Evolutionary conservation across 257 asterid species (phyloP).

Genomic region (Solanum clarkiae): DNA sequence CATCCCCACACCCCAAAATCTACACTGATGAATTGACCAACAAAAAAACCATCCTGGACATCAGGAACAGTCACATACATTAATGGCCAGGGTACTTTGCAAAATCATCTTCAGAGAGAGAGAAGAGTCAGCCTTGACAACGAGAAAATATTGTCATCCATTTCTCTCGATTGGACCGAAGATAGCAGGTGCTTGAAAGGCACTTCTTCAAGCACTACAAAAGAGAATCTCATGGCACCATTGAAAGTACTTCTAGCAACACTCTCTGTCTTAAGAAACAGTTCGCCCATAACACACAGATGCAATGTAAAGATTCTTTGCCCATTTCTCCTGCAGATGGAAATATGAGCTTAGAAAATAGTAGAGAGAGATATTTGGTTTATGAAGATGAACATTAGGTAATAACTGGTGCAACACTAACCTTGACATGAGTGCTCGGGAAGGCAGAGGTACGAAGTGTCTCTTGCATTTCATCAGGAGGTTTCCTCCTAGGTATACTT

Average conservation of each 20-base stretch:
- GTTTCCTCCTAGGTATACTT: constrained; percentile 47
- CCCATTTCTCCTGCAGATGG: constrained; percentile 35
- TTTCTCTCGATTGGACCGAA: not conserved
- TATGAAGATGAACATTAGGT: not conserved
- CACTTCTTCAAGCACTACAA: not conserved
- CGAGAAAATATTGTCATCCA: not conserved
- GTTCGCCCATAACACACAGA: constrained; percentile 33
- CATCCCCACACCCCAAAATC: not conserved
- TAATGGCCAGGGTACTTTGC: not conserved
- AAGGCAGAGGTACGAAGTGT: constrained; percentile 54
- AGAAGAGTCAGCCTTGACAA: not conserved
- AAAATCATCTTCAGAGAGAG: not conserved
- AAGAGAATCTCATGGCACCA: not conserved
- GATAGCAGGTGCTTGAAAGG: not conserved
- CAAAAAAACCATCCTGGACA: not conserved
- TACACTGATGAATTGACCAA: not conserved
- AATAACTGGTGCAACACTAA: constrained; percentile 3
- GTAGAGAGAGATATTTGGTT: not conserved
- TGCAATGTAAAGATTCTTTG: constrained; percentile 24
- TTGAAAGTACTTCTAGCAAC: not conserved
- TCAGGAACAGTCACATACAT: not conserved
- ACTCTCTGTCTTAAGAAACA: constrained; percentile 9
- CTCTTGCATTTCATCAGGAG: constrained; percentile 42
- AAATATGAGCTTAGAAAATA: not conserved
- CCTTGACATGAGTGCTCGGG: constrained; percentile 52